Percentiles rank a stretch among this genome's conserved stretches.
Conservation (phyloP, 208 protist species). For the Leptomonas pyrrhocoris region DNA sequence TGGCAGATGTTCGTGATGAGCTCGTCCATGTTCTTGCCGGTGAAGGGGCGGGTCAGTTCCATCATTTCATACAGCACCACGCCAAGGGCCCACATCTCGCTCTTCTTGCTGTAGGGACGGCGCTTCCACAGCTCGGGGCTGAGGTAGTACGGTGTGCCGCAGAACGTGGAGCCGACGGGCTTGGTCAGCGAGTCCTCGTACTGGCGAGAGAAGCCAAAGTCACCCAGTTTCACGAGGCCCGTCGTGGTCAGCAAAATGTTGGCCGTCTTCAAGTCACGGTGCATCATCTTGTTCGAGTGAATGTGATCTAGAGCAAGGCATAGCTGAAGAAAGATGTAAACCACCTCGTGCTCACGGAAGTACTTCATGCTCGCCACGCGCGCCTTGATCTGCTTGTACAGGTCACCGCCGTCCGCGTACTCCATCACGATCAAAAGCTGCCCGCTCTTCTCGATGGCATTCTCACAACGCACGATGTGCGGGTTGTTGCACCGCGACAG, state of each 20-base stretch:
- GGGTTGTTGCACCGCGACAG: constrained; percentile 91
- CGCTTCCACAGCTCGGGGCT: constrained; percentile 92
- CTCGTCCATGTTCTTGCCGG: constrained; percentile 84
- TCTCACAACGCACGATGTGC: constrained; percentile 90
- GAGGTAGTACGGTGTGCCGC: constrained; percentile 92
- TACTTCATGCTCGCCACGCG: constrained; percentile 60
- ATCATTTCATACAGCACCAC: constrained; percentile 89
- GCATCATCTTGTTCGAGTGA: constrained; percentile 90
- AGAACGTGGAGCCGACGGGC: constrained; percentile 83
- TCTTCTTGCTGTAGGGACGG: constrained; percentile 93
- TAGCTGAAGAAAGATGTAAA: constrained; percentile 87
- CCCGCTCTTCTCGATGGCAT: constrained; percentile 59
- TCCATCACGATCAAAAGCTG: constrained; percentile 89
- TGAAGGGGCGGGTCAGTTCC: constrained; percentile 80
- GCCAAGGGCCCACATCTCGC: constrained; percentile 93
- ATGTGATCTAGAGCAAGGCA: constrained; percentile 87
- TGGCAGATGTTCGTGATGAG: constrained; percentile 87
- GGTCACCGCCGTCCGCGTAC: constrained; percentile 85
- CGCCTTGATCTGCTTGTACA: constrained; percentile 84
- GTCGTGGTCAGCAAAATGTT: constrained; percentile 87
- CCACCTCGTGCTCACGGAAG: constrained; percentile 87
- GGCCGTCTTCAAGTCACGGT: constrained; percentile 88
- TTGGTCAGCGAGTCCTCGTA: constrained; percentile 88
- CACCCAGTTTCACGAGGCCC: constrained; percentile 85
- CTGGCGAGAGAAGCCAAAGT: constrained; percentile 88